phyloP scores from a whole-genome alignment of 2,329 filamentous ascomycete species.

The Dendryphion nanum region DNA sequence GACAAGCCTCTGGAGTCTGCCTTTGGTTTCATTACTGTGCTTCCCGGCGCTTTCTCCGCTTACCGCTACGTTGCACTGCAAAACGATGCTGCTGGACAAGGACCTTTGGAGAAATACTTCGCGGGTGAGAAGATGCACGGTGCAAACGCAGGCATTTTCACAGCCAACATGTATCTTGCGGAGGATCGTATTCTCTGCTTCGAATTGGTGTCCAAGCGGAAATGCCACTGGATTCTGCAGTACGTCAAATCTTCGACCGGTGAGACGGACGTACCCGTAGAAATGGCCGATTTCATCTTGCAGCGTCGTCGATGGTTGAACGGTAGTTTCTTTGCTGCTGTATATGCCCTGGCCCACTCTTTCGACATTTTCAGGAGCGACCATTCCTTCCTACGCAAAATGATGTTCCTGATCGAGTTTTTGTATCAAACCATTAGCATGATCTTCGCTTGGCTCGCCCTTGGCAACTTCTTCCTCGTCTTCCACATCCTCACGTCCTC shows the following conservation, averaged over 20 bases:
- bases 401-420: slow-evolving; percentile 90
- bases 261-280: slow-evolving; percentile 94
- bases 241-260: slow-evolving; percentile 98
- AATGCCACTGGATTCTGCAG: slow-evolving; percentile 95
- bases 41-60: slow-evolving; percentile 97
- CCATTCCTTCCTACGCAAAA: slow-evolving; percentile 82
- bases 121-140: slow-evolving; percentile 94
- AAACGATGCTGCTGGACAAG: slow-evolving; percentile 92
- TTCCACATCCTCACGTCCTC: slow-evolving; percentile 95
- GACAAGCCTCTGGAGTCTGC: slow-evolving; percentile 97
- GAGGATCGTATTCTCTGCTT: slow-evolving; percentile 99
- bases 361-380: slow-evolving; percentile 94
- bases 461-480: slow-evolving; percentile 98
- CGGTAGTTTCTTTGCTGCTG: slow-evolving; percentile 95
- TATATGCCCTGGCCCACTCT: slow-evolving; percentile 93
- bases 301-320: slow-evolving; percentile 97
- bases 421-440: slow-evolving; percentile 93
- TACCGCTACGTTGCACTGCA: slow-evolving; percentile 93
- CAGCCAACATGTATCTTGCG: slow-evolving; percentile 98
- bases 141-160: slow-evolving; percentile 91
- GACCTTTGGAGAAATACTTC: slow-evolving; percentile 95
- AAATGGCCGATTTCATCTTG: slow-evolving; percentile 90
- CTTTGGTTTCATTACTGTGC: slow-evolving; percentile 95
- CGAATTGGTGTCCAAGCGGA: slow-evolving; percentile 95
- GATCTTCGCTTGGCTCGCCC: slow-evolving; percentile 98